Percentiles rank a stretch among this genome's conserved stretches.
phyloP scores from a whole-genome alignment of 2,329 filamentous ascomycete genomes.

The Aspergillus viridinutans region DNA sequence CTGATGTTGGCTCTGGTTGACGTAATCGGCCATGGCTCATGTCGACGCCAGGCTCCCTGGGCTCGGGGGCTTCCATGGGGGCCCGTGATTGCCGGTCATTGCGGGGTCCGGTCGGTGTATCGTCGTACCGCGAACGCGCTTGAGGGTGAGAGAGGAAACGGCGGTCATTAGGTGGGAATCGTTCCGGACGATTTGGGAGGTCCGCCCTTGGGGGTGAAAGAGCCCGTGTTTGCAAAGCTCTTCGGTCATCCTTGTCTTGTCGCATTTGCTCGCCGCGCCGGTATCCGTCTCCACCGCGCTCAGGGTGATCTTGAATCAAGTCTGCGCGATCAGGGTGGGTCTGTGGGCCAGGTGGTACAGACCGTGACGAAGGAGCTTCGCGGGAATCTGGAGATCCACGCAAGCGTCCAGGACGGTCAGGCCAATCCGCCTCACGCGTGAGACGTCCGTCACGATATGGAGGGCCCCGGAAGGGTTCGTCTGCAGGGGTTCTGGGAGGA shows the following conservation, averaged over 20 bases:
- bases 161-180: constrained; percentile 34
- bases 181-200: constrained; percentile 33
- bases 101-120: constrained; percentile 53
- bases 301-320: constrained; percentile 29
- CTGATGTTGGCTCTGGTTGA: constrained; percentile 32
- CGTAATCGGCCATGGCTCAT: constrained; percentile 45
- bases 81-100: constrained; percentile 33
- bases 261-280: constrained; percentile 28
- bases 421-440: constrained; percentile 35
- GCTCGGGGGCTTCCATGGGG: constrained; percentile 26
- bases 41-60: constrained; percentile 40
- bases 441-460: constrained; percentile 32
- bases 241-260: constrained; percentile 31
- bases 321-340: constrained; percentile 33
- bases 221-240: constrained; percentile 21
- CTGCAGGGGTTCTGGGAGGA: constrained; percentile 26
- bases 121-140: constrained; percentile 35
- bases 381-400: constrained; percentile 24
- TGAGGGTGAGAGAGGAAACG: constrained; percentile 24
- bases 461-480: constrained; percentile 38
- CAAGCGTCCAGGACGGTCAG: constrained; percentile 32
- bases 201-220: constrained; percentile 27
- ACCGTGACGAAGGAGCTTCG: constrained; percentile 23
- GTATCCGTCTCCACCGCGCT: constrained; percentile 24
- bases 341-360: constrained; percentile 23